A percentile compares a stretch with the other conserved stretches of the same genome.
These are phyloP conservation scores for Inga oerstediana DNA, from an alignment of 306 rosid genomes.

Conservation along the genomic window DNA sequence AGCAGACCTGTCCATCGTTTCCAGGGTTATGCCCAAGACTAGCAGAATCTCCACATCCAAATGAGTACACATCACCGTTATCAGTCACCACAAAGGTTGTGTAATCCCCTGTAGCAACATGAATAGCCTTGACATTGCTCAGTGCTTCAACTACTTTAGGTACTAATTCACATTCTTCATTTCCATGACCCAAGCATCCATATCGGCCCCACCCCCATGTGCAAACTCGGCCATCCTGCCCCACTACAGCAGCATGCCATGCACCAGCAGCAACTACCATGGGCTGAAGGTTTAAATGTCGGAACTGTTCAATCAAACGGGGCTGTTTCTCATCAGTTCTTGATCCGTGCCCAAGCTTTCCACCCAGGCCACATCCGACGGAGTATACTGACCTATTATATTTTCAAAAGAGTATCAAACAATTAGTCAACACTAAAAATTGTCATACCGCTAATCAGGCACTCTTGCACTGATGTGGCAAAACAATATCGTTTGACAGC, in stretches of 20 bases:
- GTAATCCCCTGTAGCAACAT: constrained; percentile 95
- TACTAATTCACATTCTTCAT: constrained; percentile 81
- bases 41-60: constrained; percentile 95
- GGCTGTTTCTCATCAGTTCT: constrained; percentile 86
- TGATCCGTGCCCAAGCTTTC: constrained; percentile 93
- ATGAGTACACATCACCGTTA: constrained; percentile 87
- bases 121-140: constrained; percentile 73
- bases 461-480: background rate
- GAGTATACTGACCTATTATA: constrained; percentile 84
- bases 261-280: constrained; percentile 92
- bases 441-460: constrained; percentile 11
- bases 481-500: background rate
- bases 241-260: constrained; percentile 99
- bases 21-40: constrained; percentile 81
- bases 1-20: constrained; percentile 65
- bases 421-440: constrained; percentile 24
- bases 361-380: constrained; percentile 97
- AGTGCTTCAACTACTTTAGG: constrained; percentile 89
- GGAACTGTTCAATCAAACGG: constrained; percentile 76
- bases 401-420: constrained; percentile 23
- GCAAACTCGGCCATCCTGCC: constrained; percentile 91
- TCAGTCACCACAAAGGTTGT: constrained; percentile 86
- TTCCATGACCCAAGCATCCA: constrained; percentile 97
- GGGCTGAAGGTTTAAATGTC: constrained; percentile 77
- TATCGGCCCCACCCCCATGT: constrained; percentile 99